Base-by-base conservation (phyloP, 2,329 filamentous ascomycete genomes). In the Atkinsonella texensis region DNA sequence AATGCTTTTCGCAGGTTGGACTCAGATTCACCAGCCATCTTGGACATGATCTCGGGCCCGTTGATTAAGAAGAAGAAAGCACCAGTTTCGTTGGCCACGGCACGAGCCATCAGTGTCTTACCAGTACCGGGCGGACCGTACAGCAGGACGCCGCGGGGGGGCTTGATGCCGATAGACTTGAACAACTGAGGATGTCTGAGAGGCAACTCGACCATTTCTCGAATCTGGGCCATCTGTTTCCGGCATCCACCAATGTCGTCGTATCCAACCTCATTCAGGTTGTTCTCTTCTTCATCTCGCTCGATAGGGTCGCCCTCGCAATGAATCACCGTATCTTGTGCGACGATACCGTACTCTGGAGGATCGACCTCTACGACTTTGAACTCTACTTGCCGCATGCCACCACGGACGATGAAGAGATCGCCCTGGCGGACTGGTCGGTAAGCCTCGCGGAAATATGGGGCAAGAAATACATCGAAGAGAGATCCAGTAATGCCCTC, bases 91-190 rank as follows among this genome's bases (percentile, higher is more conserved):
- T 97, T 97, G 72, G 93, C 93, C 52, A 98, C 93, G 57, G 93
- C 93, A 71, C 93, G 88, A 65, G 93, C 93, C 93, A 97, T 97
- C 61, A 98, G 76, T 39, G 93, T 98, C 80, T 98, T 98, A 85
- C 93, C 93, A 57, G 93, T 97, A 87, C 93, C 93, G 11, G 93
- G 93, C 64, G 93, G 93, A 58, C 93, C 93, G 69, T 87, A 91
- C 65, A 98, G 89, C 66, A 98, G 81, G 65, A 97, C 95, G 83
- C 93, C 93, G 65, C 93, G 89, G 45, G 93, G 93, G 52, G 93
- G 93, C 81, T 98, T 98, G 76, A 98, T 96, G 82, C 93, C 93
- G 66, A 98, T 97, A 41, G 91, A 97, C 80, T 97, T 98, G 86
- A 98, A 98, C 48, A 98, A 85, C 71, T 97, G 93, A 55, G 93